Conservation (phyloP, 441 rosid species). For the Pelargonium myrrhifolium region DNA sequence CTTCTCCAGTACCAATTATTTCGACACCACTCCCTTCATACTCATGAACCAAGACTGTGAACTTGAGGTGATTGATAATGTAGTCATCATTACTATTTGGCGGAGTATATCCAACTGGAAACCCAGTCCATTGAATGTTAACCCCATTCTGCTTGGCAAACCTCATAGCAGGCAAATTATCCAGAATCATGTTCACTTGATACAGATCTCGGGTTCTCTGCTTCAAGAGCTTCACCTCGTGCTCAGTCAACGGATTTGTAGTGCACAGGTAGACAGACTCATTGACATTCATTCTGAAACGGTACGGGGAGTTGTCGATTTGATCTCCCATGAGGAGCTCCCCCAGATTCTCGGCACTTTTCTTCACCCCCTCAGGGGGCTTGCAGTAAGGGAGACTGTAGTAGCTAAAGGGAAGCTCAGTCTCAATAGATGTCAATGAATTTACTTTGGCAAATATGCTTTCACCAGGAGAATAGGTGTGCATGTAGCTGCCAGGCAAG, state of each 20-base stretch:
- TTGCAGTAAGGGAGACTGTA: constrained; percentile 78
- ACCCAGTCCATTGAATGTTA: constrained; percentile 89
- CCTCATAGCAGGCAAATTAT: constrained; percentile 87
- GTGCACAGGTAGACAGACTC: constrained; percentile 80
- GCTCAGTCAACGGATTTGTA: constrained; percentile 45
- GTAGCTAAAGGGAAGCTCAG: constrained; percentile 82
- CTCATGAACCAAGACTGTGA: constrained; percentile 80
- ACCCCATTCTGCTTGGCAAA: constrained; percentile 61
- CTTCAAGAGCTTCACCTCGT: constrained; percentile 81
- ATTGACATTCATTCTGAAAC: constrained; percentile 62
- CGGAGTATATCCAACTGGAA: constrained; percentile 77
- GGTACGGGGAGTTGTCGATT: constrained; percentile 81
- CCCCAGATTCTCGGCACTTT: constrained; percentile 92
- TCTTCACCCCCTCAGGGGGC: constrained; percentile 58
- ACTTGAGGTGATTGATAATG: constrained; percentile 85
- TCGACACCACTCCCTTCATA: constrained; percentile 77
- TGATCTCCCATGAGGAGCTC: constrained; percentile 98
- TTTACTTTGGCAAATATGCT: constrained; percentile 63
- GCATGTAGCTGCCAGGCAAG: constrained; percentile 85
- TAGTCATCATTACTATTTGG: constrained; percentile 69
- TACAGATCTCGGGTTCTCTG: constrained; percentile 83
- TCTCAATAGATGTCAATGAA: constrained; percentile 85
- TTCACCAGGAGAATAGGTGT: constrained; percentile 50
- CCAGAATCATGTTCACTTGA: constrained; percentile 88
- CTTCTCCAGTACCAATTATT: constrained; percentile 91